These are phyloP conservation scores for Vitis hybrid DNA, from an alignment of 177 flowering plant species.

Conservation along the genomic window DNA sequence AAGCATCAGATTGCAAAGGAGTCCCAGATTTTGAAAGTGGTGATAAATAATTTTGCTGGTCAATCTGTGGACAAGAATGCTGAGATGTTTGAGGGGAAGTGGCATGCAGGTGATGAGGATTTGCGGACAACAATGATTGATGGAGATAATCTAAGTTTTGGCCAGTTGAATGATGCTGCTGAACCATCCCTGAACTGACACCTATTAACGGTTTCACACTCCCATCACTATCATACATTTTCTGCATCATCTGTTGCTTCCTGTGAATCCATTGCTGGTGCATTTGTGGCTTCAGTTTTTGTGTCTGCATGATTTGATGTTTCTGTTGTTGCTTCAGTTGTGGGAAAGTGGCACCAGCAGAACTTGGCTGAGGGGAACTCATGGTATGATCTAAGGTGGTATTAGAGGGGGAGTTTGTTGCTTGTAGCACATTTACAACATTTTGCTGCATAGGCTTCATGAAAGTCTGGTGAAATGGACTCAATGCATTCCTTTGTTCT, in stretches of 20 bases:
- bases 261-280: conserved; percentile 29
- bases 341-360: conserved; percentile 27
- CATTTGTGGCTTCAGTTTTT: conserved; percentile 41
- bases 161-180: not conserved
- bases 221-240: conserved; percentile 49
- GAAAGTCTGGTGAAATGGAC: not conserved
- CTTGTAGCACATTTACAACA: conserved; percentile 30
- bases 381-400: conserved; percentile 19
- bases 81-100: not conserved
- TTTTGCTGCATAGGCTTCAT: not conserved
- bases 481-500: not conserved
- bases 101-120: not conserved
- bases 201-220: conserved; percentile 42
- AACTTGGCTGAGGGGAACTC: conserved; percentile 36
- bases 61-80: conserved; percentile 4
- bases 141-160: not conserved
- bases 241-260: conserved; percentile 31
- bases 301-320: conserved; percentile 37
- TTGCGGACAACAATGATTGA: not conserved
- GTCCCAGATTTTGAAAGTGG: not conserved
- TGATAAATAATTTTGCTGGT: not conserved
- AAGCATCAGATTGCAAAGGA: not conserved
- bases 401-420: conserved; percentile 20
- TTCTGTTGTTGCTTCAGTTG: conserved; percentile 42
- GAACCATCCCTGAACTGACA: conserved; percentile 27